A percentile compares a stretch with the other conserved stretches of the same genome.
phyloP scores from a whole-genome alignment of 352 stramenopile genomes.

The Globisporangium parvum region DNA sequence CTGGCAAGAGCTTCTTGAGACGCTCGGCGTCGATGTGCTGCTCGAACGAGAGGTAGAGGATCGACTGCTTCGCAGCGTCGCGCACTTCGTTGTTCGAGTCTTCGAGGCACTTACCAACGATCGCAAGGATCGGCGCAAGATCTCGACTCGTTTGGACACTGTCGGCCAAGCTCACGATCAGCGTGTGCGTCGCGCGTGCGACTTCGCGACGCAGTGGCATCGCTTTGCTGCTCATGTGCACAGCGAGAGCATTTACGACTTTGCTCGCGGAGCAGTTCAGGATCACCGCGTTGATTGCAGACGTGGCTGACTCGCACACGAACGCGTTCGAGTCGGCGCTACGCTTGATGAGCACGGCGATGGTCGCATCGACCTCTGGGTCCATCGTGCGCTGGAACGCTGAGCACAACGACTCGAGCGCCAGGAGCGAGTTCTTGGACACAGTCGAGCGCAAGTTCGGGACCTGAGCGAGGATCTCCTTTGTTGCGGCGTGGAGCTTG shows the following conservation, averaged over 20 bases:
- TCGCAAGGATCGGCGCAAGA: conserved; percentile 25
- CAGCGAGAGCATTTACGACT: conserved; percentile 33
- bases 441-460: conserved; percentile 63
- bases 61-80: conserved; percentile 51
- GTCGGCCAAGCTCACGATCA: conserved; percentile 37
- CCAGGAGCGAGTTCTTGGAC: conserved; percentile 71
- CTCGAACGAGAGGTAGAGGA: conserved; percentile 40
- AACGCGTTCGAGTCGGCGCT: conserved; percentile 69
- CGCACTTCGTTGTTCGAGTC: conserved; percentile 78
- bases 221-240: conserved; percentile 41
- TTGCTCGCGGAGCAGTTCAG: conserved; percentile 44
- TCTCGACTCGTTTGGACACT: conserved; percentile 35
- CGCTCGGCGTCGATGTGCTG: conserved; percentile 31
- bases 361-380: conserved; percentile 45
- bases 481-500: conserved; percentile 37
- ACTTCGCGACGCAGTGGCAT: conserved; percentile 57
- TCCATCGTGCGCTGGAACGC: conserved; percentile 45
- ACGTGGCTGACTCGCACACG: conserved; percentile 53
- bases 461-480: conserved; percentile 56
- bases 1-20: conserved; percentile 53
- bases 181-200: conserved; percentile 37
- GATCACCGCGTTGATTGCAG: conserved; percentile 42
- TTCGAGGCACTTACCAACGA: conserved; percentile 59
- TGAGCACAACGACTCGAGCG: conserved; percentile 54
- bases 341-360: conserved; percentile 59